Base-by-base conservation (phyloP, 805 yeast species). In the Debaryomyces castellii region DNA sequence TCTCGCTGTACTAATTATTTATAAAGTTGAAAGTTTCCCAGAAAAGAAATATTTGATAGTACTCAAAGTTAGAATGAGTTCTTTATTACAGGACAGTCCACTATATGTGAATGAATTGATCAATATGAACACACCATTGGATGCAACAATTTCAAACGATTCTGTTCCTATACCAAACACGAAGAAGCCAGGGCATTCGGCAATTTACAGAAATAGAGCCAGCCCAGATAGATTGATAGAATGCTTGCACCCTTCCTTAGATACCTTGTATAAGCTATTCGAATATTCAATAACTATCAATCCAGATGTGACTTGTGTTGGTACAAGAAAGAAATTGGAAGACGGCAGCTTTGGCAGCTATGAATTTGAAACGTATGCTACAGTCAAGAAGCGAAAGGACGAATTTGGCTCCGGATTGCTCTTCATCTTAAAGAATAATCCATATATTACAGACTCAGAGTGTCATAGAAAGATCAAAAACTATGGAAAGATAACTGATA, bases 241-340 rank as follows among this genome's bases (percentile, higher is more conserved):
- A 11, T 41, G 37, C 49, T 64, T 78, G n/a, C 76, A 77, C 49
- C 74, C 77, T 1, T 55, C 65, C 1, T 59, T 82, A 44, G 54
- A 59, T 45, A 81, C 85, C 0, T 66, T 71, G 37, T 66, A 70
- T 53, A 71, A 68, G 17, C 59, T 77, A 42, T 79, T 81, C 59
- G 64, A 68, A 47, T 66, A 69, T 43, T 55, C 80, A 1, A 72
- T 62, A 1, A 55, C 58, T n/a, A 46, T 56, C 14, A 67, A 66
- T 53, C 70, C 72, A 1, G 45, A 69, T 7, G 51, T 59, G 32
- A 71, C 67, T 8, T 74, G 82, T 47, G 62, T 82, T 33, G 87
- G 86, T 38, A 46, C 60, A 30, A 63, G 85, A 58, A 51, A 47
- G 3, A 50, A 51, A 30, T 39, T 46, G 23, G 52, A 47, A 8